Evolutionary conservation across 2,329 filamentous ascomycete genomes (phyloP), one percentile per base, ranked within the genome.

Genomic region (Exophiala sideris): DNA sequence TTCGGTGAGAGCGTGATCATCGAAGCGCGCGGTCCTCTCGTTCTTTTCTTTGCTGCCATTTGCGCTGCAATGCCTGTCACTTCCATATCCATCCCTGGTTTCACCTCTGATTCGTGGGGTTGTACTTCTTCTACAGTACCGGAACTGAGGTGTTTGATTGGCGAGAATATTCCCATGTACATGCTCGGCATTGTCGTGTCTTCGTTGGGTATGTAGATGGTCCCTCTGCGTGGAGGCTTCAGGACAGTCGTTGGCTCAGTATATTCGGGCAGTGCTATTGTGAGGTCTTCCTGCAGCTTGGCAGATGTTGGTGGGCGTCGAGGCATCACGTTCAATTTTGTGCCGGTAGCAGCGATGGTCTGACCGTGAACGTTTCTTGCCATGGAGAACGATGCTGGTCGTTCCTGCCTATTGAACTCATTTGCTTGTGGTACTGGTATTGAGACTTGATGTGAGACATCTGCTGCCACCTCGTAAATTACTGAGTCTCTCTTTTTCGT

Each of bases 1-100:
- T 74, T 79, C 2, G 77, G 76, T 24, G 76, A 73, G 10, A 67
- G 70, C 46, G 74, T 71, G 21, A 80, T 54, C 20, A 58, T 48
- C 20, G 52, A 57, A 35, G 63, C 66, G 33, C 65, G 65, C 9
- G 61, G 59, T 32, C 9, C 14, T 66, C 63, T 39, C 64, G 34
- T 56, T 58, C 70, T 72, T 44, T 59, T 65, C 32, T 29, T 29
- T 29, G 24, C 24, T 29, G 63, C 61, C 60, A 71, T 68, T 24
- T 65, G 67, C 29, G 66, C 60, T 34, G 70, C 71, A n/a, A 71
- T 56, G 6, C 61, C 68, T 5, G 67, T 68, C 7, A 69, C 45
- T 36, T 71, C 63, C 0, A 58, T 56, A 14, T 65, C 53, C 50
- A 10, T 65, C 59, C n/a, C 21, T 32, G 38, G 5, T 29, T 29